phyloP scores from a whole-genome alignment of 139 green algal genomes.

The Chlamydomonas eustigma region DNA sequence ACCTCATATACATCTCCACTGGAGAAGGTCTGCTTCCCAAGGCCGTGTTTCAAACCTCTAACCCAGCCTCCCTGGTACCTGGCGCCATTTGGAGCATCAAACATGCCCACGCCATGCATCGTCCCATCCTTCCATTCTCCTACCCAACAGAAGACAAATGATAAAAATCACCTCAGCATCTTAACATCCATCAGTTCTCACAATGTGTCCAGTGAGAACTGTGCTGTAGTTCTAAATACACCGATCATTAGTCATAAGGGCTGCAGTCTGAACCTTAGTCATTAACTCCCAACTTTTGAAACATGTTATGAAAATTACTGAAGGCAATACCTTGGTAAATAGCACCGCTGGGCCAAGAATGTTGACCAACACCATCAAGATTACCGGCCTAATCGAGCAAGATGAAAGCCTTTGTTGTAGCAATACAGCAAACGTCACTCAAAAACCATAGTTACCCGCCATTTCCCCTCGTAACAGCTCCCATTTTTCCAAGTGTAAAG shows the following conservation, averaged over 20 bases:
- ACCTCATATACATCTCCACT: slow-evolving; percentile 50
- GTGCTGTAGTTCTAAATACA: not conserved
- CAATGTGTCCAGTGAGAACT: no score
- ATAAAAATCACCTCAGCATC: no score
- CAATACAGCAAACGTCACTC: not conserved
- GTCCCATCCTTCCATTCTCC: slow-evolving; percentile 71
- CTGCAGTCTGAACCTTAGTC: not conserved
- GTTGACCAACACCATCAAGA: not conserved
- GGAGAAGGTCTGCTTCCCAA: slow-evolving; percentile 46
- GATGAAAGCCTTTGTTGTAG: not conserved
- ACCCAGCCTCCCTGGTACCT: slow-evolving; percentile 71
- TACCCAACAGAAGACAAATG: not conserved
- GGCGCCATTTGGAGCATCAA: slow-evolving; percentile 58
- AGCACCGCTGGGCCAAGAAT: not conserved
- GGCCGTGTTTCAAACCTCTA: slow-evolving; percentile 67
- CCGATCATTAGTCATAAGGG: not conserved
- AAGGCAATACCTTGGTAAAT: not conserved
- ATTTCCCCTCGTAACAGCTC: not conserved
- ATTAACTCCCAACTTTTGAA: not conserved
- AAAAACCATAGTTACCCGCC: not conserved
- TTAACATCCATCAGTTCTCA: no score
- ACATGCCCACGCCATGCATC: slow-evolving; percentile 76
- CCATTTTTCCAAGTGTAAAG: not conserved
- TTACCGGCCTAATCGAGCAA: not conserved
- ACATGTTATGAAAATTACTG: not conserved